Evolutionary conservation across 2,329 filamentous ascomycete species (phyloP), one percentile per base, ranked within the genome.

Genomic region (Monilinia polystroma): DNA sequence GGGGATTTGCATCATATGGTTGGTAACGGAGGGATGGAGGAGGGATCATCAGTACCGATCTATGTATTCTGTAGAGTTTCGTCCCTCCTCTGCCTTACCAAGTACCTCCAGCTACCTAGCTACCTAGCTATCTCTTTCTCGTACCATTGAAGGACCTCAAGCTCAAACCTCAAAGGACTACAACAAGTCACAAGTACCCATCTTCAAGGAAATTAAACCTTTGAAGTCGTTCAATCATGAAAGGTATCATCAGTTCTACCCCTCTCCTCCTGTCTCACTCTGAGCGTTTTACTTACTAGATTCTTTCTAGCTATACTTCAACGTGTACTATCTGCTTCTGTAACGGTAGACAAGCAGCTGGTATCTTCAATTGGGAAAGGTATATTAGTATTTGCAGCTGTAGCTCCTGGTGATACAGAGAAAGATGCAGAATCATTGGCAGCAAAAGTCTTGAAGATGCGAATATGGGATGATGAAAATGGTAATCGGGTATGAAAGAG

Each of bases 341-440:
- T 99, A 73, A 95, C 93, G 1, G 94, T 99, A 63, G 93, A 99
- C 76, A 90, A 92, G 75, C 85, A 96, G 76, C 81, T 97, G 41
- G 86, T 99, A 56, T 98, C 95, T 1, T 91, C 90, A 3, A 98
- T 99, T 74, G 92, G 92, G 68, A 91, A 90, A 78, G 95, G 95
- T 41, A 81, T 99, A 54, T 83, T 99, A 8, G 92, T 98, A 43
- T 90, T 99, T 76, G 94, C 94, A 29, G 95, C 93, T 35, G 88
- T 99, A 54, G 93, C 90, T 43, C 93, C 92, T 52, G 90, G 93
- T 65, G 95, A 99, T 76, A 96, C 92, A 3, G 85, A 90, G 72
- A 96, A 93, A 77, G 93, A 98, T 77, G 90, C 89, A 38, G 91
- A 97, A 71, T 84, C 85, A 4, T 85, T 98, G 75, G 93, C 94